Base-by-base conservation (phyloP, 352 stramenopile species). In the Pythium rhizo-oryzae region DNA sequence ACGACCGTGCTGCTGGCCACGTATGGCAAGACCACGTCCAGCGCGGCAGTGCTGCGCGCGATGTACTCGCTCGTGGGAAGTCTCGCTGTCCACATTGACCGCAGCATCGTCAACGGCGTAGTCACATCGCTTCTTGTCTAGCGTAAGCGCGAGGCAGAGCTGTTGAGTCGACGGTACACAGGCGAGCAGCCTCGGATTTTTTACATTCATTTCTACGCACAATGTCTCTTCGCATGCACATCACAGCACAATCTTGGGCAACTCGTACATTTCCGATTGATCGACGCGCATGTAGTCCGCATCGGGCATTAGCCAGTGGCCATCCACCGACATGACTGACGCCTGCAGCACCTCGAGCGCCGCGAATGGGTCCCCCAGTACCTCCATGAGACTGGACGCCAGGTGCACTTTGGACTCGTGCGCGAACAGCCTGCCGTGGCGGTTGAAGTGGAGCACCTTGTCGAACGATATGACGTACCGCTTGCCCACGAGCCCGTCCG, bases 11-110 rank as follows among this genome's bases (percentile, higher is more conserved):
- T 86, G 55, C 73, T 90, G 19, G 57, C 78, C 44, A 74, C 69
- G 19, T 75, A 86, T 58, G 76, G 71, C 39, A 86, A 82, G 60
- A 62, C 69, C 5, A 77, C 80, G 57, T 76, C 69, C 33, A 85
- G 76, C 60, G 72, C 70, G 1, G 72, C 75, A 0, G 76, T 89
- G 7, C 79, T 87, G 44, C 80, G 84, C 12, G 84, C 84, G 28
- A 71, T 92, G 15, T 92, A 92, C 58, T 86, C 81, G 43, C 69
- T 92, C 4, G 80, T 92, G 15, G 84, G 78, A 30, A 89, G 86
- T 44, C 80, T 81, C n/a, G 69, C 89, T 8, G 82, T 92, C 66
- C 84, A 90, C 62, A 88, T 90, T 59, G 84, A 92, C 62, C 75
- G 84, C 12, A 88, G 80, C 4, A 85, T 81, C 53, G 79, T 80